Evolutionary conservation across 108 stramenopile species (phyloP).

Genomic region (Epipyxis sp.): DNA sequence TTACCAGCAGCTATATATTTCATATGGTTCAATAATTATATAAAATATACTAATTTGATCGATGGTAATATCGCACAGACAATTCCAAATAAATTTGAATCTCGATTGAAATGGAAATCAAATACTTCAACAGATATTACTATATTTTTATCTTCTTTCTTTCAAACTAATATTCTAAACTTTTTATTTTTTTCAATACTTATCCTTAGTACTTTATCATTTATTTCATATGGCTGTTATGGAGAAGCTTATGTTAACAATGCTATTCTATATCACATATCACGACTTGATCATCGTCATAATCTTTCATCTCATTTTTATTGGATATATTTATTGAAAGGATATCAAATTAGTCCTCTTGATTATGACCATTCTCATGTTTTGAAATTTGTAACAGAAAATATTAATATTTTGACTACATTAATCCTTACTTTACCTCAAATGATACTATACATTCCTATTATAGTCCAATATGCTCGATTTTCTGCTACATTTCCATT

Average conservation of each 20-base stretch:
- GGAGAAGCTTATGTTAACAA: slow-evolving; percentile 74
- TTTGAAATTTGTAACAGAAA: no score
- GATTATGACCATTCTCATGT: no score
- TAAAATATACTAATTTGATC: no score
- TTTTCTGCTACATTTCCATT: slow-evolving; percentile 65
- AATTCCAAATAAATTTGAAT: background rate
- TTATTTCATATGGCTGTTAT: no score
- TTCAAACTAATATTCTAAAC: slow-evolving; percentile 43
- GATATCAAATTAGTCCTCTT: no score
- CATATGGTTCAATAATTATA: slow-evolving; percentile 2
- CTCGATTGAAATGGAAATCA: background rate
- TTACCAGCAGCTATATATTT: slow-evolving; percentile 50
- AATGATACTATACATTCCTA: slow-evolving; percentile 63
- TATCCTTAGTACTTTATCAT: slow-evolving; percentile 59
- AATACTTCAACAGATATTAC: background rate
- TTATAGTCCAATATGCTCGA: slow-evolving; percentile 68
- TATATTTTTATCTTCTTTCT: slow-evolving; percentile 56
- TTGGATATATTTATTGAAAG: slow-evolving; percentile 72
- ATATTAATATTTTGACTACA: background rate
- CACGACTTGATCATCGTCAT: slow-evolving; percentile 87
- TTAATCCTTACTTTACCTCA: slow-evolving; percentile 44
- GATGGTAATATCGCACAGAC: no score
- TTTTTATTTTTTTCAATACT: slow-evolving; percentile 63
- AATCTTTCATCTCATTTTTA: slow-evolving; percentile 80
- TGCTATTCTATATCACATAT: slow-evolving; percentile 87